Evolutionary conservation across 257 asterid species (phyloP).

Genomic region (Petunia secreta): DNA sequence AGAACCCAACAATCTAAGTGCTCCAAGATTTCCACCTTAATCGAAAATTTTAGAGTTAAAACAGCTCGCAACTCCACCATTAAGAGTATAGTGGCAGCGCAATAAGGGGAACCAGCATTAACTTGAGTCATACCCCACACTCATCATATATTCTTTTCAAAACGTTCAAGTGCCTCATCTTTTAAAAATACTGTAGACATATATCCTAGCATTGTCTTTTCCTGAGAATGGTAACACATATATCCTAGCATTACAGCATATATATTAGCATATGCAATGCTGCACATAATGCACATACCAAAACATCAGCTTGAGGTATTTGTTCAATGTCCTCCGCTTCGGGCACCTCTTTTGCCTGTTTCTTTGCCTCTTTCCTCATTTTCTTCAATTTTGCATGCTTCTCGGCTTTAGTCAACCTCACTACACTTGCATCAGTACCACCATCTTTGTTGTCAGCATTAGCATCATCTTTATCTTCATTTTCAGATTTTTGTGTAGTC

Average conservation of each 20-base stretch:
- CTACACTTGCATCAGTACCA: constrained; percentile 38
- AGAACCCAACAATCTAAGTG: constrained; percentile 5
- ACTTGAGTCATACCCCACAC: not conserved
- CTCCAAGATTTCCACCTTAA: not conserved
- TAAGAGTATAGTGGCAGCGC: not conserved
- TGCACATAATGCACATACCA: constrained; percentile 50
- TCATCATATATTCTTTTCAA: constrained; percentile 18
- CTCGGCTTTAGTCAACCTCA: constrained; percentile 73
- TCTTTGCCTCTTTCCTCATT: constrained; percentile 84
- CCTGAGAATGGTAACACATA: not conserved
- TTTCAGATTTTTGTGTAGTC: constrained; percentile 51
- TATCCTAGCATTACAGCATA: constrained; percentile 1
- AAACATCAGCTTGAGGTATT: constrained; percentile 70
- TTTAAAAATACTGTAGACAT: not conserved
- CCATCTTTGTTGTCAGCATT: constrained; percentile 31
- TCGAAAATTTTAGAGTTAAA: not conserved
- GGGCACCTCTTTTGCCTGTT: constrained; percentile 57
- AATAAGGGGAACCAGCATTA: constrained; percentile 15
- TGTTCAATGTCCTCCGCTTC: constrained; percentile 54
- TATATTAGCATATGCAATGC: not conserved
- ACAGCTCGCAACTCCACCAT: not conserved
- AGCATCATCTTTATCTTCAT: constrained; percentile 51
- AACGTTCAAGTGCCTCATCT: not conserved
- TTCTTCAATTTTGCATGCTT: constrained; percentile 76
- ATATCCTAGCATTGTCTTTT: not conserved